Evolutionary conservation across 257 asterid genomes (phyloP).

Genomic region (Fraxinus quadrangulata): DNA sequence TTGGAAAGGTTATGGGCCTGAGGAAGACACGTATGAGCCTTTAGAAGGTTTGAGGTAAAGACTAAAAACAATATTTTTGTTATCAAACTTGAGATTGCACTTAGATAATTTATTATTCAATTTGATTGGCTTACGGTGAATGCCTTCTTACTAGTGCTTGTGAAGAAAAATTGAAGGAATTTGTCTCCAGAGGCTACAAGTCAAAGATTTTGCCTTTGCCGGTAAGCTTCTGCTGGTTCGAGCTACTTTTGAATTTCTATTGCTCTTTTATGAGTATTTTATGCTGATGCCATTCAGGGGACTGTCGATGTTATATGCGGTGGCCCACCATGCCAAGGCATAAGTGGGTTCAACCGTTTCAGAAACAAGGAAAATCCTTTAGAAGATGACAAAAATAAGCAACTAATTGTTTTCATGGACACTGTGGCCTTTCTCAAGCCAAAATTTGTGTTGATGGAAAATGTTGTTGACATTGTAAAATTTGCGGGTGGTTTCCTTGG

Average conservation of each 20-base stretch:
- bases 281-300: constrained; percentile 46
- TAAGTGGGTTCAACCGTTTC: constrained; percentile 77
- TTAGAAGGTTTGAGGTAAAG: constrained; percentile 60
- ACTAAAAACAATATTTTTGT: background rate
- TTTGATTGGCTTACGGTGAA: background rate
- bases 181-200: constrained; percentile 49
- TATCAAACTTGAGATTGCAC: background rate
- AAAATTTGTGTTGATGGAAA: constrained; percentile 76
- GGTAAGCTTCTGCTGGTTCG: constrained; percentile 34
- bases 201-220: constrained; percentile 71
- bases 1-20: constrained; percentile 84
- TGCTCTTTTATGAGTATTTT: background rate
- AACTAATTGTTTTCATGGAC: constrained; percentile 66
- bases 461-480: constrained; percentile 72
- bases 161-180: constrained; percentile 57
- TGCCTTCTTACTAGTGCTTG: constrained; percentile 48
- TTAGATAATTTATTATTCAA: background rate
- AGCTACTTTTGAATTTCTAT: background rate
- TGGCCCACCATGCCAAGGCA: constrained; percentile 96
- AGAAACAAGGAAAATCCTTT: constrained; percentile 56
- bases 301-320: constrained; percentile 81
- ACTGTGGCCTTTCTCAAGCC: constrained; percentile 62
- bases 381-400: constrained; percentile 60
- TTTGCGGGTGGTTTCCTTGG: constrained; percentile 69
- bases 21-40: constrained; percentile 85